Evolutionary conservation across 768 basidiomycete species (phyloP).

Genomic region (Asterophora parasitica): DNA sequence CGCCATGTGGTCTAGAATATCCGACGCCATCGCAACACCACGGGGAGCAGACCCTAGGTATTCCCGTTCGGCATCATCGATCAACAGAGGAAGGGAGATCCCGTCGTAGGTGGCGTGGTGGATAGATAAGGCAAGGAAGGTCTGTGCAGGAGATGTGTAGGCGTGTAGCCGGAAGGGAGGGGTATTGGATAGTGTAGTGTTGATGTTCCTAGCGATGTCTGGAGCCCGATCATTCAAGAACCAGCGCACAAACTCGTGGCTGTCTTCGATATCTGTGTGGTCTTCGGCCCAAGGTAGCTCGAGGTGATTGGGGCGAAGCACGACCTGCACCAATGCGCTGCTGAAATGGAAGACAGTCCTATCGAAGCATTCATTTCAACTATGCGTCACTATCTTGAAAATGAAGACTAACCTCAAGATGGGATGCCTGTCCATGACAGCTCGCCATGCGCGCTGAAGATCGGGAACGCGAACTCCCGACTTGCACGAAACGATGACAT

Average conservation of each 20-base stretch:
- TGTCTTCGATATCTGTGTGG: not conserved
- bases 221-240: conserved; percentile 18
- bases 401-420: conserved; percentile 23
- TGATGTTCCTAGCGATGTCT: conserved; percentile 22
- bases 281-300: conserved; percentile 18
- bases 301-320: conserved; percentile 16
- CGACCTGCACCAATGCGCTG: conserved; percentile 23
- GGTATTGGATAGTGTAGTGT: conserved; percentile 21
- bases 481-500: conserved; percentile 31
- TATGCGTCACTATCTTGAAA: not conserved
- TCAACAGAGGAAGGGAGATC: conserved; percentile 25
- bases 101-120: conserved; percentile 34
- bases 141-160: conserved; percentile 12
- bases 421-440: conserved; percentile 20
- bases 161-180: conserved; percentile 22
- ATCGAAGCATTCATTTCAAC: not conserved
- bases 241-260: conserved; percentile 14
- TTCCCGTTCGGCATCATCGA: conserved; percentile 23
- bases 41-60: conserved; percentile 13
- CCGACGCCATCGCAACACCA: conserved; percentile 9
- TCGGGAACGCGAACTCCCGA: conserved; percentile 14
- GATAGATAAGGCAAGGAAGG: conserved; percentile 25
- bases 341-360: conserved; percentile 31
- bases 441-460: conserved; percentile 31
- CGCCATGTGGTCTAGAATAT: conserved; percentile 24